A percentile compares a stretch with the other conserved stretches of the same genome.
These are phyloP conservation scores for Geosiphon pyriformis DNA, from an alignment of 192 early-diverging fungal genomes.

Conservation along the genomic window DNA sequence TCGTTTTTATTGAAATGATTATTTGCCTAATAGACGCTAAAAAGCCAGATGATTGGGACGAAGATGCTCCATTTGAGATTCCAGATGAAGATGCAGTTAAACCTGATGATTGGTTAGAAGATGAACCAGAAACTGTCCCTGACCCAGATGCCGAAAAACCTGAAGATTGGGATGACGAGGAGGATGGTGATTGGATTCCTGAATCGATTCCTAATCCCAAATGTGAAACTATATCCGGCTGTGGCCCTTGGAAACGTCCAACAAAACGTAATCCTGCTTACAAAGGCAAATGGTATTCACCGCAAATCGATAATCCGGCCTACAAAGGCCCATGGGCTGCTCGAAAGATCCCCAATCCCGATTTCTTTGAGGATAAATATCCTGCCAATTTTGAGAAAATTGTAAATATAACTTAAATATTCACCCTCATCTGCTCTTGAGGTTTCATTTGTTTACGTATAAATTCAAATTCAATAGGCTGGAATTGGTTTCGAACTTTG, in stretches of 20 bases:
- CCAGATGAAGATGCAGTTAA: slow-evolving; percentile 70
- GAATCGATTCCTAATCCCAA: slow-evolving; percentile 75
- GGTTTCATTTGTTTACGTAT: neutral
- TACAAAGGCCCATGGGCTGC: slow-evolving; percentile 91
- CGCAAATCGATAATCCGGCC: slow-evolving; percentile 82
- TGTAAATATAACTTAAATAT: slow-evolving; percentile 30
- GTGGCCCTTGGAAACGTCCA: slow-evolving; percentile 80
- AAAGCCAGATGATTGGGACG: slow-evolving; percentile 61
- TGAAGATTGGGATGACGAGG: slow-evolving; percentile 88
- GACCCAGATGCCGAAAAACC: slow-evolving; percentile 82
- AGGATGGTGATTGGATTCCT: slow-evolving; percentile 89
- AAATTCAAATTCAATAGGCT: slow-evolving; percentile 29
- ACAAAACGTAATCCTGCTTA: slow-evolving; percentile 78
- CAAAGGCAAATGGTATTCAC: slow-evolving; percentile 86
- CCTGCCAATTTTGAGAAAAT: slow-evolving; percentile 78
- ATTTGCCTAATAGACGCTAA: slow-evolving; percentile 29
- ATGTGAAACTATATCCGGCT: slow-evolving; percentile 62
- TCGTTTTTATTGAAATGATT: no score
- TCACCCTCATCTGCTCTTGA: neutral
- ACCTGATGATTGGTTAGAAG: slow-evolving; percentile 82
- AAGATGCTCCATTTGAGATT: slow-evolving; percentile 77
- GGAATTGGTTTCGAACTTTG: slow-evolving; percentile 90
- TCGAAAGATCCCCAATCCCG: slow-evolving; percentile 78
- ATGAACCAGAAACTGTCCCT: slow-evolving; percentile 66
- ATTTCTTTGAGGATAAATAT: slow-evolving; percentile 73